Evolutionary conservation across 2,329 filamentous ascomycete species (phyloP), one percentile per base, ranked within the genome.

Genomic region (Parascedosporium putredinis): DNA sequence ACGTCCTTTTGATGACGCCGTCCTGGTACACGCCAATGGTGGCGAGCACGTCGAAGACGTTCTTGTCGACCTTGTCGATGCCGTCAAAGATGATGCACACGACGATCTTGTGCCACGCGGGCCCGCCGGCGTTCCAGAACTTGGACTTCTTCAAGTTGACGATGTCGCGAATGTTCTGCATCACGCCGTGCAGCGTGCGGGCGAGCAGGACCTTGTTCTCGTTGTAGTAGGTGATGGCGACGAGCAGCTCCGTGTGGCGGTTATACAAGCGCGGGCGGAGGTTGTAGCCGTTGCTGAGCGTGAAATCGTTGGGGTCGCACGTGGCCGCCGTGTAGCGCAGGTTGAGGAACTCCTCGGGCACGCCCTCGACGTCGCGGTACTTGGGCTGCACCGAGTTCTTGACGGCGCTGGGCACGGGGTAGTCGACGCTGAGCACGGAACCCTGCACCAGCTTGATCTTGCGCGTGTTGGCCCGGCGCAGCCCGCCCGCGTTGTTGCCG

Each of bases 401-500:
- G 67, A 98, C 96, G 58, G 93, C 93, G 64, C 87, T 95, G 50
- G 93, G 93, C 10, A 97, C 93, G 3, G 91, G 91, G 65, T 98
- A 96, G 68, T 97, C 91, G 61, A 95, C 87, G 69, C 90, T 95
- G 67, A 98, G 78, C 58, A 97, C 91, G 62, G 88, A 91, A 62
- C 93, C 93, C 71, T 97, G 90, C n/a, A 95, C 88, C 52, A 98
- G 86, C 79, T 97, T 97, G 69, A 98, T 87, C 72, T 96, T 97
- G 70, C 93, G 82, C 51, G 93, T 98, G 56, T 88, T 86, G 72
- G 89, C 95, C 59, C 93, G 88, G 71, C 91, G 91, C 60, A 98
- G 75, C 33, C 83, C 85, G 34, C 64, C 62, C 53, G 79, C 81
- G 31, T 64, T 69, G 43, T 62, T 63, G 49, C 67, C n/a, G n/a